Evolutionary conservation across 495 filamentous ascomycete species (phyloP), one percentile per base, ranked within the genome.

Genomic region (Penicillium cinerascens): DNA sequence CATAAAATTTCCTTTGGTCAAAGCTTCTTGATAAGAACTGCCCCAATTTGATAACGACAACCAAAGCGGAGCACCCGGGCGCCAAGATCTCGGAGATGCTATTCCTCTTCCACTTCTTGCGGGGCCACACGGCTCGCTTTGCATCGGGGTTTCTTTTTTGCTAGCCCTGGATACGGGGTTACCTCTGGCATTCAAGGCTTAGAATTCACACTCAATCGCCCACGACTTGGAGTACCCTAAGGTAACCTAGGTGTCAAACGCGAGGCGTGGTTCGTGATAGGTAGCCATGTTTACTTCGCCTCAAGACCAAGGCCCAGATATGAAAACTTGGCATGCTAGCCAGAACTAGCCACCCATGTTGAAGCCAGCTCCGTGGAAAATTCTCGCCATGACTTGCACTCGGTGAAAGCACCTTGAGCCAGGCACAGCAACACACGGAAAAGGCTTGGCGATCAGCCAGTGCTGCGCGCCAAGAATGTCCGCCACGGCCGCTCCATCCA

Each of bases 61-160:
- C 35, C 41, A 27, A 42, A 45, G 51, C 35, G 40, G 22, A 37
- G 45, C 42, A 46, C 49, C 50, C 26, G 47, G 50, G 20, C 37
- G 55, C 55, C 55, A 58, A 58, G 55, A 45, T 43, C 40, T 53
- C 33, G 45, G 17, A 27, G 36, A 56, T 48, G 17, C 43, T 56
- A 51, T 42, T 43, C 21, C 38, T 15, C 23, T 44, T 21, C 8
- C 35, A 29, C 29, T 25, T 40, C 35, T 15, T 22, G n/a, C 35
- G 46, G 46, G 41, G 20, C 23, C 17, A 29, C 9, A 42, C 55
- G 44, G 44, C 38, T 56, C 54, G 47, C 36, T 47, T 49, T 49
- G 47, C 47, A 25, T 49, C 47, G 47, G 47, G n/a, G 6, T 29
- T 29, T 4, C 10, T 33, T 15, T 33, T 10, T 23, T 16, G 3